phyloP scores from a whole-genome alignment of 1,139 yeast species.

The Protomyces inouyei region DNA sequence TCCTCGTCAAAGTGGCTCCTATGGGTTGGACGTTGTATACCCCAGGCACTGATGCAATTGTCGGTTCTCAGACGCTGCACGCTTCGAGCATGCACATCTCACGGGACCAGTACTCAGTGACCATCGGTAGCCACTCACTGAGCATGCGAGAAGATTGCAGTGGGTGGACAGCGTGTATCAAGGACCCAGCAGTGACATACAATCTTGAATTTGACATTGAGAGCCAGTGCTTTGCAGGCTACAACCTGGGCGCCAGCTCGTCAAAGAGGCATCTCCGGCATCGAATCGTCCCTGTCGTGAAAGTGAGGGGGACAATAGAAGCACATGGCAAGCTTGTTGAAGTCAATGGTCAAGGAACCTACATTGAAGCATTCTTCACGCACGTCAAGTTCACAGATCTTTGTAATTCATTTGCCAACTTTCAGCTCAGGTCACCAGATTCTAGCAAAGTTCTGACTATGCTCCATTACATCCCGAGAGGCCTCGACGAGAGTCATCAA shows the following conservation, averaged over 20 bases:
- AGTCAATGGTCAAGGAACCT: slow-evolving; percentile 8
- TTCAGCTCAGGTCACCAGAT: slow-evolving; percentile 7
- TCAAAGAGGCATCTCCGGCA: neutral
- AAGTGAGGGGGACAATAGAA: slow-evolving; percentile 2
- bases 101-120: neutral
- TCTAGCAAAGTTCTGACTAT: slow-evolving; percentile 2
- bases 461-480: slow-evolving; percentile 20
- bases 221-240: slow-evolving; percentile 4
- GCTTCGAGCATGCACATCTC: slow-evolving; percentile 22
- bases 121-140: slow-evolving; percentile 5
- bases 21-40: slow-evolving; percentile 13
- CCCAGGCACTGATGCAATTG: slow-evolving; percentile 5
- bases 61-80: slow-evolving; percentile 15
- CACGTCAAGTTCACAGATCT: slow-evolving; percentile 18
- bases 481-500: neutral
- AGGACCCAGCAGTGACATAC: slow-evolving; percentile 2
- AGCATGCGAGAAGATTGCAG: slow-evolving; percentile 12
- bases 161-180: slow-evolving; percentile 14
- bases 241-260: slow-evolving; percentile 4
- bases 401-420: slow-evolving; percentile 9
- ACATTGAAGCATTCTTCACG: slow-evolving; percentile 6
- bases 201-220: slow-evolving; percentile 6
- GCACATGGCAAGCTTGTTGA: slow-evolving; percentile 2
- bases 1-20: slow-evolving; percentile 24
- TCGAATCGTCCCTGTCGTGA: slow-evolving; percentile 3